Percentiles rank a stretch among this genome's conserved stretches.
Conservation (phyloP, 495 filamentous ascomycete genomes). For the Aspergillus cristatus region DNA sequence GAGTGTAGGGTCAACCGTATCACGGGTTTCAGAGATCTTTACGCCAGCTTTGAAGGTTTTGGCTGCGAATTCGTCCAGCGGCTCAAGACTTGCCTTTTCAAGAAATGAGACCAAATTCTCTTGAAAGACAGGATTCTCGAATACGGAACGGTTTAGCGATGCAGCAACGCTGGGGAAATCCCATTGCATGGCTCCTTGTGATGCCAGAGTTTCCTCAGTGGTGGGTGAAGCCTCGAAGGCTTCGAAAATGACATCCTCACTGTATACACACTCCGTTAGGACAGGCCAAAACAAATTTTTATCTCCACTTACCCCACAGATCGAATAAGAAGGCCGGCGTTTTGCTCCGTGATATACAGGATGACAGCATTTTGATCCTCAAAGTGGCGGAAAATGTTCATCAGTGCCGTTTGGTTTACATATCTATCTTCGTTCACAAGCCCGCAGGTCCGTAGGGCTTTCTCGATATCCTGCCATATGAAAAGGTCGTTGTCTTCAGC, state of each 20-base stretch:
- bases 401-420: constrained; percentile 27
- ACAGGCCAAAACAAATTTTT: background rate
- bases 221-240: constrained; percentile 47
- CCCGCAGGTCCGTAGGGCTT: constrained; percentile 22
- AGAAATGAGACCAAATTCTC: constrained; percentile 24
- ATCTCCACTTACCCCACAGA: constrained; percentile 25
- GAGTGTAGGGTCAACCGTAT: constrained; percentile 44
- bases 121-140: constrained; percentile 37
- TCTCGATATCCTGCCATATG: constrained; percentile 20
- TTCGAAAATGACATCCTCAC: constrained; percentile 36
- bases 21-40: constrained; percentile 39
- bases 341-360: constrained; percentile 43
- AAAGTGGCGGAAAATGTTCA: constrained; percentile 24
- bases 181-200: constrained; percentile 34
- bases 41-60: constrained; percentile 39
- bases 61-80: constrained; percentile 42
- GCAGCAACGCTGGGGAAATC: constrained; percentile 37
- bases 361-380: constrained; percentile 26
- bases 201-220: constrained; percentile 35
- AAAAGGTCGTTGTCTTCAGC: constrained; percentile 8
- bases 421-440: constrained; percentile 21
- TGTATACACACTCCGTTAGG: background rate
- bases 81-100: constrained; percentile 23
- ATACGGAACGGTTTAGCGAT: constrained; percentile 21
- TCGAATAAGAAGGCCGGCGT: constrained; percentile 46